A percentile compares a stretch with the other conserved stretches of the same genome.
Conservation (phyloP, 1,284 basidiomycete species). For the Trametes sp. region DNA sequence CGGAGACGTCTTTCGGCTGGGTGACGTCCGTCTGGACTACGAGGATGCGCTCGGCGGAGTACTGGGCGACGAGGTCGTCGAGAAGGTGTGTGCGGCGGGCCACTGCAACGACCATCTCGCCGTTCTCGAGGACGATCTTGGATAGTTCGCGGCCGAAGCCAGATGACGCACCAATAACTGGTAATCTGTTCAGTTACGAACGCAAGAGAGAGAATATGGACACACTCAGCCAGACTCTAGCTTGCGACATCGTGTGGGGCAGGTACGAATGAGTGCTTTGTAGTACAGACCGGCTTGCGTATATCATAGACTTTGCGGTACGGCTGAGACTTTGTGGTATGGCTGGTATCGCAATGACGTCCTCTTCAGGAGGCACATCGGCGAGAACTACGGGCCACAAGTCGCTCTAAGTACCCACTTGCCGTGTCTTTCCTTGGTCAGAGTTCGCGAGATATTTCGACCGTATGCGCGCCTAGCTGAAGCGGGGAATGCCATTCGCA, state of each 20-base stretch:
- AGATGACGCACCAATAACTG: constrained; percentile 6
- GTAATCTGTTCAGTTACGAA: neutral
- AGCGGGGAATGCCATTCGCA: too few relatives aligned
- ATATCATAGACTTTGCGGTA: too few relatives aligned
- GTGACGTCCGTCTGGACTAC: constrained; percentile 7
- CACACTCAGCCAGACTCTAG: constrained; percentile 9
- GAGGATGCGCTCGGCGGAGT: constrained; percentile 7
- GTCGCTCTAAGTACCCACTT: too few relatives aligned
- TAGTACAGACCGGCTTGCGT: too few relatives aligned
- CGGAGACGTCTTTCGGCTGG: neutral
- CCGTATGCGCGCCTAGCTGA: too few relatives aligned
- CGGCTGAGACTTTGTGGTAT: too few relatives aligned
- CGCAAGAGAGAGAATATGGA: neutral
- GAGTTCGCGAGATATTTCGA: too few relatives aligned
- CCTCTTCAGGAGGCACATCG: too few relatives aligned
- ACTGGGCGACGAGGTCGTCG: neutral
- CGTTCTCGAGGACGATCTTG: constrained; percentile 1
- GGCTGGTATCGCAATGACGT: too few relatives aligned
- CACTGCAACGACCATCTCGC: constrained; percentile 4
- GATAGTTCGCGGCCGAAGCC: constrained; percentile 7
- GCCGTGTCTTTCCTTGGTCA: too few relatives aligned
- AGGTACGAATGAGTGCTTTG: too few relatives aligned
- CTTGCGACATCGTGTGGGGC: neutral
- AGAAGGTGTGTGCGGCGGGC: neutral
- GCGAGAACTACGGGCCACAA: too few relatives aligned